Percentiles rank a stretch among this genome's conserved stretches.
Conservation (phyloP, 2,329 filamentous ascomycete species). For the Fusarium falciforme region DNA sequence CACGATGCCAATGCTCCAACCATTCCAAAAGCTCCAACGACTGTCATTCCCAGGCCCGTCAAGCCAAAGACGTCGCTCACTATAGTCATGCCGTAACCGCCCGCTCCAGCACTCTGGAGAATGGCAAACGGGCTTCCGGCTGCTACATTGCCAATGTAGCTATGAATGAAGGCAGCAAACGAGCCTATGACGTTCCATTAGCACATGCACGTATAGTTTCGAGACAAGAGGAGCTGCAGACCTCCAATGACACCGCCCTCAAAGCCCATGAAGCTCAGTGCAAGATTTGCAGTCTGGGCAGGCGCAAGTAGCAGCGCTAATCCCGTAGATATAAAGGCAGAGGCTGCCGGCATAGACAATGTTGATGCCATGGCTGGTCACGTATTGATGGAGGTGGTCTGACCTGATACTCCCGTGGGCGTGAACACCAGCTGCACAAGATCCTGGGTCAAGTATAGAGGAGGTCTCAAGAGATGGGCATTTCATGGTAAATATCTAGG, state of each 20-base stretch:
- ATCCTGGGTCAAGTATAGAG: background rate
- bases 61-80: background rate
- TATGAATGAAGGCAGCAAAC: conserved; percentile 26
- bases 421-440: background rate
- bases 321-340: background rate
- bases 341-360: background rate
- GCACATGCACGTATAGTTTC: background rate
- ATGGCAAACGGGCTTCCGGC: conserved; percentile 41
- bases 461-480: background rate
- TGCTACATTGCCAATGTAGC: conserved; percentile 43
- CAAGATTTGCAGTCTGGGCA: background rate
- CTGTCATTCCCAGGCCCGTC: background rate
- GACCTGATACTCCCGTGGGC: background rate
- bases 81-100: conserved; percentile 37
- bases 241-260: background rate
- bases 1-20: background rate
- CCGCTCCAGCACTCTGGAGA: conserved; percentile 46
- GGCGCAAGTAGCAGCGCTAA: background rate
- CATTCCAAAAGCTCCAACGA: background rate
- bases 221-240: background rate
- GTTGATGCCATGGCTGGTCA: background rate
- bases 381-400: background rate
- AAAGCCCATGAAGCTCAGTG: background rate
- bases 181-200: background rate
- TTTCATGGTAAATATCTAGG: background rate